Percentiles rank a stretch among this genome's conserved stretches.
phyloP scores from a whole-genome alignment of 2,329 filamentous ascomycete species.

The Penicillium hordei region DNA sequence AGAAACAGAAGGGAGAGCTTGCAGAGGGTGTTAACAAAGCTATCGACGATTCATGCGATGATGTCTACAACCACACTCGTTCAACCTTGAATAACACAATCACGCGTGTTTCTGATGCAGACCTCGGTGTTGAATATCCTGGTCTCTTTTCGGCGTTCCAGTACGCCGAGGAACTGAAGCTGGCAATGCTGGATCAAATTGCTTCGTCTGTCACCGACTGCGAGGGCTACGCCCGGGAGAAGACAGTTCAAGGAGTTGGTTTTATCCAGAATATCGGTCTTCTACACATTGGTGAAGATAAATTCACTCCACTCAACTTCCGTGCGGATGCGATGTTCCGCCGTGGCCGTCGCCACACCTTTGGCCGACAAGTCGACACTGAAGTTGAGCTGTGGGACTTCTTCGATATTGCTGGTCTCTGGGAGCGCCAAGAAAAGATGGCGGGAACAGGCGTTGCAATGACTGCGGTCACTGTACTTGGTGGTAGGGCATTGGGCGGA shows the following conservation, averaged over 20 bases:
- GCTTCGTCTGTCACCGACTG: slow-evolving; percentile 73
- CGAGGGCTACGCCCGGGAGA: slow-evolving; percentile 79
- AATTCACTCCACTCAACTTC: slow-evolving; percentile 84
- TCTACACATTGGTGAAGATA: slow-evolving; percentile 76
- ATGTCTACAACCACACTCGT: slow-evolving; percentile 82
- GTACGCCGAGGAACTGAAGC: slow-evolving; percentile 89
- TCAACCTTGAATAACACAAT: slow-evolving; percentile 75
- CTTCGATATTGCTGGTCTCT: slow-evolving; percentile 77
- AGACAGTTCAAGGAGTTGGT: slow-evolving; percentile 77
- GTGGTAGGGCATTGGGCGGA: slow-evolving; percentile 76
- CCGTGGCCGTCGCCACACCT: slow-evolving; percentile 68
- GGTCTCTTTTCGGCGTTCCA: slow-evolving; percentile 82
- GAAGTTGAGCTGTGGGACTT: slow-evolving; percentile 90
- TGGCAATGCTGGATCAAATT: slow-evolving; percentile 87
- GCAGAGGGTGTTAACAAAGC: slow-evolving; percentile 76
- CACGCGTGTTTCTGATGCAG: slow-evolving; percentile 68
- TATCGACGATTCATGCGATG: slow-evolving; percentile 80
- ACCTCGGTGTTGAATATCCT: slow-evolving; percentile 82
- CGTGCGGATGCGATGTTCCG: slow-evolving; percentile 92
- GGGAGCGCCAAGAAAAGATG: slow-evolving; percentile 91
- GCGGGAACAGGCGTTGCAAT: slow-evolving; percentile 93
- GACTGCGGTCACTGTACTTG: slow-evolving; percentile 83
- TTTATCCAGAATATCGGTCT: slow-evolving; percentile 86
- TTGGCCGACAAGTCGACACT: slow-evolving; percentile 82
- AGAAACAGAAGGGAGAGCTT: slow-evolving; percentile 75